Base-by-base conservation (phyloP, 192 early-diverging fungal species). In the Linderina pennispora region DNA sequence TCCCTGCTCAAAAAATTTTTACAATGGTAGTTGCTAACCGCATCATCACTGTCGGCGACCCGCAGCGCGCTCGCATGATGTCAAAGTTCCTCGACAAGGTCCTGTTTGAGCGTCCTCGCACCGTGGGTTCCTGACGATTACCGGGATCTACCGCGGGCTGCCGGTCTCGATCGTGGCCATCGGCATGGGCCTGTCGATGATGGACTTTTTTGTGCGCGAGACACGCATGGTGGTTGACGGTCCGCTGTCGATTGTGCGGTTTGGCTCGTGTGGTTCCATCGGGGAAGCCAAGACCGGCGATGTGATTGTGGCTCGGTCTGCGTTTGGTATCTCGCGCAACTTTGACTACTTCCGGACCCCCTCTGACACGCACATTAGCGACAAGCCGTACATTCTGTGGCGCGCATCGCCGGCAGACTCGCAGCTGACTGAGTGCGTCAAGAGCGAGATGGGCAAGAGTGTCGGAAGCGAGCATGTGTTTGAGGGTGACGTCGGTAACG, bases 171-270 rank as follows among this genome's bases (percentile, higher is more conserved):
- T 96, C 33, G 77, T 94, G 26, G 90, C 93, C 15, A 94, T 96
- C 38, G 80, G 80, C 7, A 87, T 85, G 83, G 93, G 93, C 14
- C 58, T 78, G 14, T 63, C 84, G 3, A 91, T 90, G 83, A 89
- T 89, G 81, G 93, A 96, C 60, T 88, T 96, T 47, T 85, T 96
- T 50, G 80, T 96, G 14, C 78, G 93, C 17, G 93, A 97, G 62
- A 75, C 78, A 17, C 77, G 93, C 33, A 85, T 87, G 25, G 81
- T 90, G 4, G 78, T 83, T 5, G 53, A 77, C 9, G 93, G 93
- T 0, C 84, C 85, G 3, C 45, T 97, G 52, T 51, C 74, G 11
- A 88, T 95, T 17, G 80, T 92, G 36, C 67, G 92, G 20, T 48
- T 94, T 41, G 93, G 93, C 0, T 89, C 89, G 4, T 97, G 93